Evolutionary conservation across 192 early-diverging fungal species (phyloP), one percentile per base, ranked within the genome.

Genomic region (Linnemannia elongata): DNA sequence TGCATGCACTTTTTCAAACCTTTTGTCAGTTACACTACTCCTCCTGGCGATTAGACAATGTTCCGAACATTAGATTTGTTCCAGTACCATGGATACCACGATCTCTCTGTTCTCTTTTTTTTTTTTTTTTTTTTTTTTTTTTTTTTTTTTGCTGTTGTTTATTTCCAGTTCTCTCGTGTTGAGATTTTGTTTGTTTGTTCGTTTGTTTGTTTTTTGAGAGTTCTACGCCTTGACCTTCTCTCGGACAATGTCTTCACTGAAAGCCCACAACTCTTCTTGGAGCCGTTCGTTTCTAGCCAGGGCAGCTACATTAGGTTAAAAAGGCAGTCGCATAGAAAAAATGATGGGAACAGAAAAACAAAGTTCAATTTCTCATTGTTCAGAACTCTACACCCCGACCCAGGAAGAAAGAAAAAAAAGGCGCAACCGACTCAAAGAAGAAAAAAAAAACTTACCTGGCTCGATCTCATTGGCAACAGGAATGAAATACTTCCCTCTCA

Each of bases 401-500:
- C 13, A 15, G 10, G 10, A 3, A 3, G 10, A 15, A 45, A 45
- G 38, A 39, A 60, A 24, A 17, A 57, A 20, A 60, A 10, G 2
- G 7, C 6, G 1, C 22, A 76, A 30, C 18, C 6, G 27, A 7
- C 36, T 4, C 12, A 15, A 45, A 45, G 1, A 44, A 44, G 42
- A 45, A 45, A 45, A 45, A 13, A 45, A 0, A 45, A 36, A 60
- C 74, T 47, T 68, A 55, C 49, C 39, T 18, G 68, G 54, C 9
- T 85, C 27, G 39, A 77, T 27, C 27, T 77, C 57, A 27, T 77
- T 77, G 5, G 75, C 70, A 39, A 80, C 89, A 88, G 42, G 92
- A 88, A 83, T 93, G 36, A 78, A 89, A 89, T n/a, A 90, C 22
- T 52, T 68, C 36, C 74, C 92, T 75, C 12, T 60, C 1, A 77